phyloP scores from a whole-genome alignment of 2,329 filamentous ascomycete genomes.

The Chaetomiaceae sp. region DNA sequence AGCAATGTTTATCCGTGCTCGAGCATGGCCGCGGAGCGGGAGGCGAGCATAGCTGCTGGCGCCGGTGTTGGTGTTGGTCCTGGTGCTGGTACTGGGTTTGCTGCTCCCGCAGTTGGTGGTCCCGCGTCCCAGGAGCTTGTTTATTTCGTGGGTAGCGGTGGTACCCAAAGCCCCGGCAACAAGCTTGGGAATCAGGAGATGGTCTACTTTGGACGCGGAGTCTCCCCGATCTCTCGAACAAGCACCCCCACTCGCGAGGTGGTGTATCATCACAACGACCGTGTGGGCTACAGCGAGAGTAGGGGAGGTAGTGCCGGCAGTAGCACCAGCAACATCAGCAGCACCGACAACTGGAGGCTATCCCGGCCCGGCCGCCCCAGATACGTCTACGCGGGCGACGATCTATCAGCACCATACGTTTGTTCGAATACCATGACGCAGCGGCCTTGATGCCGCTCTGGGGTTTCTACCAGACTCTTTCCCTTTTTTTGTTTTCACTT shows the following conservation, averaged over 20 bases:
- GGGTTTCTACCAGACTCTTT: too few species aligned
- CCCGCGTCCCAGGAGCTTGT: too few species aligned
- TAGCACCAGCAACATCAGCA: not conserved
- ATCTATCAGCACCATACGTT: conserved; percentile 18
- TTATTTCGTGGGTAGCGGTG: not conserved
- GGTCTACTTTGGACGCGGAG: not conserved
- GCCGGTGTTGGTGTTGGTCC: not conserved
- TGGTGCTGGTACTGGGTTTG: not conserved
- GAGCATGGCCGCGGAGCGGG: conserved; percentile 17
- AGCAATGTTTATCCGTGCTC: conserved; percentile 20
- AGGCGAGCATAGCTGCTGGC: too few species aligned
- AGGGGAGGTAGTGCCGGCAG: not conserved
- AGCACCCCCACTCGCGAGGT: not conserved
- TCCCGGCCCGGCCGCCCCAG: conserved; percentile 8
- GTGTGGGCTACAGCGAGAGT: too few species aligned
- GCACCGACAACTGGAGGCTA: conserved; percentile 3
- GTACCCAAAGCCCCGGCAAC: not conserved
- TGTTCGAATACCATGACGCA: conserved; percentile 7
- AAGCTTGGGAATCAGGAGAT: not conserved
- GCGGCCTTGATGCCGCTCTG: conserved; percentile 1
- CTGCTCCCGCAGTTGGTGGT: not conserved
- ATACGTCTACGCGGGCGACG: conserved; percentile 12
- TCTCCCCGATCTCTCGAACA: not conserved
- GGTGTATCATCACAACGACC: not conserved
- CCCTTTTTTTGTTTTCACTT: too few species aligned